Evolutionary conservation across 345 rosid genomes (phyloP), one percentile per base, ranked within the genome.

Genomic region (Syzygium aqueum): DNA sequence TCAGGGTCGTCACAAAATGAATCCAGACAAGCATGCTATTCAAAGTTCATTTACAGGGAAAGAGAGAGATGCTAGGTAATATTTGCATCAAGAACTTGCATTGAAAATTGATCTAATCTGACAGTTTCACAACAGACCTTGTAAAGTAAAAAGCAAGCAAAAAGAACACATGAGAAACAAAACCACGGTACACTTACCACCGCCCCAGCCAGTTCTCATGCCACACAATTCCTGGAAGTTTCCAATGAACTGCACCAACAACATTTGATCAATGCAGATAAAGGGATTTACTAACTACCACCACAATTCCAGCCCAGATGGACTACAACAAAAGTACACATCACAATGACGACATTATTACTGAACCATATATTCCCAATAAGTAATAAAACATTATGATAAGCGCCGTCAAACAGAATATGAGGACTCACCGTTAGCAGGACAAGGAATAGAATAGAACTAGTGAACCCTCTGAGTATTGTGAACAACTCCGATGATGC

Each of bases 151-250:
- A 43, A 43, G 83, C 56, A n/a, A 77, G 46, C 53, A 84, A 49
- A 65, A 63, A 33, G 3, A 54, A 83, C 37, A 27, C 33, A n/a
- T 15, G 67, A 84, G 85, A 73, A 22, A 13, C 27, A 43, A 46
- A 65, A 73, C 12, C 21, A 28, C 52, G 77, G 84, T 61, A 77
- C 30, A 85, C 92, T 90, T 86, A 96, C 99, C 98, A 27, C 98
- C 93, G 84, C 98, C 98, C 99, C 98, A 97, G 2, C 98, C 94
- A 85, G 95, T 97, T 93, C 89, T 97, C 90, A 93, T 85, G 87
- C 98, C 96, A 90, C 92, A 88, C 33, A 96, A 88, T 89, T 95
- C 99, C 90, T 96, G 98, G 89, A 94, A 94, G 91, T 94, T 97
- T 46, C 97, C 97, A 86, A 97, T 92, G 91, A 96, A 95, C 98